phyloP scores from a whole-genome alignment of 257 asterid species.

The Solanum paucissectum region DNA sequence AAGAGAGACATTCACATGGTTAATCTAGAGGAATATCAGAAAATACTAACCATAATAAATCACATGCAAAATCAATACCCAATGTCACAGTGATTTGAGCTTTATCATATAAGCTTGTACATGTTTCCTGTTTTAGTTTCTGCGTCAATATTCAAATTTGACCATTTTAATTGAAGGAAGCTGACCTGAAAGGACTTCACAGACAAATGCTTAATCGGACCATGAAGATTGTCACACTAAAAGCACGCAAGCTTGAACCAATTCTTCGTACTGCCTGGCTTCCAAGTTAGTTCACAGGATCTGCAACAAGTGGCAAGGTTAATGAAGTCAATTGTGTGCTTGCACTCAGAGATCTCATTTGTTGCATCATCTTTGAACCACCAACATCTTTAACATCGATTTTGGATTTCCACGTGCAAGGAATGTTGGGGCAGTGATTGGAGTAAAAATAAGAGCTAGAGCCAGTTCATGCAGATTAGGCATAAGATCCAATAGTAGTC shows the following conservation, averaged over 20 bases:
- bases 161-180: conserved; percentile 29
- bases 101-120: not conserved
- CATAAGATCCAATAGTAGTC: not conserved
- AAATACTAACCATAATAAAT: not conserved
- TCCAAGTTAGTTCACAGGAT: conserved; percentile 50
- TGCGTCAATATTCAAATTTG: not conserved
- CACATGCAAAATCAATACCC: not conserved
- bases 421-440: conserved; percentile 23
- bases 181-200: conserved; percentile 55
- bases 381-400: conserved; percentile 48
- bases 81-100: not conserved
- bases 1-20: not conserved
- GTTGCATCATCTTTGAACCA: conserved; percentile 65
- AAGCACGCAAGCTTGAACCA: conserved; percentile 50
- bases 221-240: conserved; percentile 33
- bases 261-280: conserved; percentile 44
- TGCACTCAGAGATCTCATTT: conserved; percentile 70
- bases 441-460: not conserved
- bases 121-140: not conserved
- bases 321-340: conserved; percentile 45
- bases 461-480: not conserved
- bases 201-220: conserved; percentile 28
- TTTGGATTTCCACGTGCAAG: conserved; percentile 52
- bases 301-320: conserved; percentile 27
- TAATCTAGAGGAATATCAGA: not conserved